A percentile compares a stretch with the other conserved stretches of the same genome.
Evolutionary conservation across 306 rosid species (phyloP).

Genomic region (Ormosia emarginata): DNA sequence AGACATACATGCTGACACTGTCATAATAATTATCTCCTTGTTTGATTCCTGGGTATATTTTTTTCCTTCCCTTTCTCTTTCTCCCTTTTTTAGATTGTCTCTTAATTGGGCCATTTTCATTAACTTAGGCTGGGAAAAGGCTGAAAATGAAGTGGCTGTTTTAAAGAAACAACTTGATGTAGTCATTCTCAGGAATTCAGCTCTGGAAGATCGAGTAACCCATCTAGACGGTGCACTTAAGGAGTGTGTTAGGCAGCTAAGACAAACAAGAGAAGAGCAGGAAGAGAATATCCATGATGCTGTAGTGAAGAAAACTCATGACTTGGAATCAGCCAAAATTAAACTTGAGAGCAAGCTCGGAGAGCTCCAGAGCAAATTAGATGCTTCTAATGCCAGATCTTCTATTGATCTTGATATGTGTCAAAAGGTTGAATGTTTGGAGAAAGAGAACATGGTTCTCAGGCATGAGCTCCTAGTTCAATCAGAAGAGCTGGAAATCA

Average conservation of each 20-base stretch:
- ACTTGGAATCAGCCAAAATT: conserved; percentile 65
- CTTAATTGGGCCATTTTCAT: conserved; percentile 1
- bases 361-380: conserved; percentile 61
- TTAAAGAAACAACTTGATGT: conserved; percentile 73
- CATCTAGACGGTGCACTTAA: conserved; percentile 96
- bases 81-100: conserved; percentile 11
- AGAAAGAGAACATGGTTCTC: conserved; percentile 72
- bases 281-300: conserved; percentile 64
- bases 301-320: conserved; percentile 50
- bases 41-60: background rate
- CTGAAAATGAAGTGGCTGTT: conserved; percentile 74
- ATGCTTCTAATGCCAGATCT: conserved; percentile 37
- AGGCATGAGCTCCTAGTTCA: conserved; percentile 59
- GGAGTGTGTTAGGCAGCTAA: conserved; percentile 94
- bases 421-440: conserved; percentile 55
- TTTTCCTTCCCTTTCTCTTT: conserved; percentile 24
- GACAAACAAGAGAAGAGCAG: conserved; percentile 89
- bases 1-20: background rate
- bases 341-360: conserved; percentile 66
- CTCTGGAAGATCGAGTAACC: conserved; percentile 64
- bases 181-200: conserved; percentile 54
- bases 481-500: conserved; percentile 74
- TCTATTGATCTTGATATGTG: conserved; percentile 48
- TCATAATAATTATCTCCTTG: background rate
- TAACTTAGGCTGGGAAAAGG: conserved; percentile 89